Evolutionary conservation across 257 asterid species (phyloP).

Genomic region (Solanum ossicruentum): DNA sequence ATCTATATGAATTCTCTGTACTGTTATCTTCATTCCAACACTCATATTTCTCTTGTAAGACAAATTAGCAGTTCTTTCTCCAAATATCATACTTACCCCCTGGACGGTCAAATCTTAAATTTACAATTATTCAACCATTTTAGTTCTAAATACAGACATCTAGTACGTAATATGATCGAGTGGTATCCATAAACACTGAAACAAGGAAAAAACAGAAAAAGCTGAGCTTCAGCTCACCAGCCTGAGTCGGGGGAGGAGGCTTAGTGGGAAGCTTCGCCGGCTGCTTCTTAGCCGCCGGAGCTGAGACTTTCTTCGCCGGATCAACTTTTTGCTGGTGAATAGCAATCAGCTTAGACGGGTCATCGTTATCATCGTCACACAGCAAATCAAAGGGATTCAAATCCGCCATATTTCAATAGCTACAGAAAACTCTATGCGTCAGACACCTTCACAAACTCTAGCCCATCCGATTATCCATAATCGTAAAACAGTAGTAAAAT

Average conservation of each 20-base stretch:
- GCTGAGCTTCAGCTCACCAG: slow-evolving; percentile 27
- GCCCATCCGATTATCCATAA: slow-evolving; percentile 10
- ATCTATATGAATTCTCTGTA: neutral
- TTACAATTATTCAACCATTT: neutral
- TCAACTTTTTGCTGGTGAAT: slow-evolving; percentile 43
- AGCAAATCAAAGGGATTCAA: slow-evolving; percentile 82
- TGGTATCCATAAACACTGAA: neutral
- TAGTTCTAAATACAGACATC: neutral
- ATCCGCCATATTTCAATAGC: slow-evolving; percentile 48
- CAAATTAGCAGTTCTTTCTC: neutral
- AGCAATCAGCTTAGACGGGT: slow-evolving; percentile 49
- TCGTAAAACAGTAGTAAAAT: neutral
- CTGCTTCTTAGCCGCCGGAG: slow-evolving; percentile 27
- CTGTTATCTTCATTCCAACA: neutral
- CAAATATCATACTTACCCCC: neutral
- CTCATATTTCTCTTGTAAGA: neutral
- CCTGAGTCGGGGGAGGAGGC: slow-evolving; percentile 71
- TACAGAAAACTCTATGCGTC: neutral
- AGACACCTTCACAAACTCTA: neutral
- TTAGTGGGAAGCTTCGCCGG: slow-evolving; percentile 59
- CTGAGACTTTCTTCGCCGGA: slow-evolving; percentile 33
- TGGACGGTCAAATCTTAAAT: neutral
- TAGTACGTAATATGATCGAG: neutral
- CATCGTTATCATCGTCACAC: slow-evolving; percentile 61
- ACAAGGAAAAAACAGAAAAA: neutral